Evolutionary conservation across 169 alveolate species (phyloP).

Genomic region (Cryptosporidium sp.): DNA sequence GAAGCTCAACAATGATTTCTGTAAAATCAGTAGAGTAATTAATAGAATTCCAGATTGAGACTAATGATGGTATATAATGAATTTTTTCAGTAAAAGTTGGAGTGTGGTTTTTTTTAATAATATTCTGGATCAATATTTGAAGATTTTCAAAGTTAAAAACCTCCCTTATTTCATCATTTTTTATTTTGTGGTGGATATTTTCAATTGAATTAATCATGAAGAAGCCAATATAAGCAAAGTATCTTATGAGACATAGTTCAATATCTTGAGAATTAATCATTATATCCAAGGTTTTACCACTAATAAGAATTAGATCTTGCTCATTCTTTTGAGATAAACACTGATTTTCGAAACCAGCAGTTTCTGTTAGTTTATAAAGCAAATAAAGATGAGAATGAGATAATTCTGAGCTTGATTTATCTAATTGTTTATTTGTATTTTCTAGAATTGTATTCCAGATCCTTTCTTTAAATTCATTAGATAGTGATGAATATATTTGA

Average conservation of each 20-base stretch:
- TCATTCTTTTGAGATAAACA: neutral
- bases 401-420: neutral
- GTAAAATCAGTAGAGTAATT: neutral
- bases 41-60: slow-evolving; percentile 39
- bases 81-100: neutral
- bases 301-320: slow-evolving; percentile 11
- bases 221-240: slow-evolving; percentile 24
- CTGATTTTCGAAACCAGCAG: no score
- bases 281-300: neutral
- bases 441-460: slow-evolving; percentile 12
- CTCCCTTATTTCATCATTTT: neutral
- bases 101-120: neutral
- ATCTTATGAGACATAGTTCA: neutral
- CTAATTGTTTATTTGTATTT: neutral
- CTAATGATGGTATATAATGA: slow-evolving; percentile 43
- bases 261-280: neutral
- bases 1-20: slow-evolving; percentile 6
- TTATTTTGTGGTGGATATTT: neutral
- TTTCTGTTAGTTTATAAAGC: neutral
- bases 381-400: neutral
- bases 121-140: neutral
- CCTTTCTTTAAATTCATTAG: neutral
- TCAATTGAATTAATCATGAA: slow-evolving; percentile 2
- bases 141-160: slow-evolving; percentile 3
- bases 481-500: neutral